Base-by-base conservation (phyloP, 768 basidiomycete genomes). In the Trametes coccinea region DNA sequence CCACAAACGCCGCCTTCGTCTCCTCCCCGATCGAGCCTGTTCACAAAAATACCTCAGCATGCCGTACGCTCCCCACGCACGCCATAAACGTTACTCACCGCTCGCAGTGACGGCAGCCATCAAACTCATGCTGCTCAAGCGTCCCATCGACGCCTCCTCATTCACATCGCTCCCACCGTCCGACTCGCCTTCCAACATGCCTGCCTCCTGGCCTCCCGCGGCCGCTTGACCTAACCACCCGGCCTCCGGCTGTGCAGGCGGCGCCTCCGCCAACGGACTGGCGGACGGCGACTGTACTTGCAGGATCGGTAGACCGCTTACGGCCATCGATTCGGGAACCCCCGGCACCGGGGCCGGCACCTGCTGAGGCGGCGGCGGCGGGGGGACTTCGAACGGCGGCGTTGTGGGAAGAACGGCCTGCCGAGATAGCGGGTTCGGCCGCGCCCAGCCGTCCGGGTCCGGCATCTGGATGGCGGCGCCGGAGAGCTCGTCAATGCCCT, bases 71-170 rank as follows among this genome's bases (percentile, higher is more conserved):
- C 2, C 33, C 3, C 34, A 44, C 43, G 34, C 48, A 59, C 59
- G 65, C n/a, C 41, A 37, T 47, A 52, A 62, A 48, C 60, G 53
- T 22, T 22, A 77, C 82, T 70, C 72, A 90, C 89, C 88, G 63
- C 85, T 86, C 30, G 93, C 91, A 33, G 90, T 84, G 11, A 94
- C 86, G 7, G 92, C 87, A 41, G 94, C 94, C 78, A 96, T 91
- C 53, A 97, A 77, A 71, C 92, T 93, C 93, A 97, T 94, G 68
- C 93, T 93, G 4, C 92, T 91, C 51, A 96, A 78, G 59, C 93
- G 82, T 5, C 95, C 95, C 17, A 93, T 81, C 4, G 90, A 85
- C 13, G 89, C 92, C 71, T 95, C 92, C 66, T 93, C 85, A 33
- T 75, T 76, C 14, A 75, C 66, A 57, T 78, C 76, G 30, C 69